phyloP scores from a whole-genome alignment of 768 basidiomycete genomes.

The Suillus brevipes region DNA sequence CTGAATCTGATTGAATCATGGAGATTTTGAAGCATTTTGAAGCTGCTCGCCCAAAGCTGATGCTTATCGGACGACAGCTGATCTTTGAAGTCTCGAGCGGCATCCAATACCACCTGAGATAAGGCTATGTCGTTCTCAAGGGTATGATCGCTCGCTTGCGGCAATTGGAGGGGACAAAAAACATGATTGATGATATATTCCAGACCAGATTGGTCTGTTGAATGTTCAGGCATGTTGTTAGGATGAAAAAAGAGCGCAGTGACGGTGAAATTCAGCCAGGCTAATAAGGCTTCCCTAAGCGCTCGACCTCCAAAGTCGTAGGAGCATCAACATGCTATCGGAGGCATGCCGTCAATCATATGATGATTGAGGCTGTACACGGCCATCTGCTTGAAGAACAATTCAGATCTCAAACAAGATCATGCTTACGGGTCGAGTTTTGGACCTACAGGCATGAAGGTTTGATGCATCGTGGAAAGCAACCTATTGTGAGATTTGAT shows the following conservation, averaged over 20 bases:
- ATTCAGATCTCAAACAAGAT: background rate
- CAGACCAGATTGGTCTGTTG: background rate
- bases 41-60: constrained; percentile 31
- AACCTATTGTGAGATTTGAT: background rate
- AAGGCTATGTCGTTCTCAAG: constrained; percentile 29
- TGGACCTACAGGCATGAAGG: background rate
- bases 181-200: constrained; percentile 43
- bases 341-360: background rate
- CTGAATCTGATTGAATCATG: constrained; percentile 6
- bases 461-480: background rate
- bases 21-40: constrained; percentile 33
- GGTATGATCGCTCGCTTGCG: constrained; percentile 35
- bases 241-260: background rate
- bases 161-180: constrained; percentile 44
- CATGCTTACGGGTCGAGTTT: background rate
- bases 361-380: background rate
- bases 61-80: constrained; percentile 10
- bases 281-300: background rate
- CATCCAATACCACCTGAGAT: constrained; percentile 19
- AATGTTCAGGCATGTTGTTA: background rate
- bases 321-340: background rate
- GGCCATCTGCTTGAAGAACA: background rate
- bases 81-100: constrained; percentile 19
- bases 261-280: too few relatives aligned
- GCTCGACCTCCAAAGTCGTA: background rate